Base-by-base conservation (phyloP, 2,329 filamentous ascomycete species). In the Ploettnerulaceae sp. region DNA sequence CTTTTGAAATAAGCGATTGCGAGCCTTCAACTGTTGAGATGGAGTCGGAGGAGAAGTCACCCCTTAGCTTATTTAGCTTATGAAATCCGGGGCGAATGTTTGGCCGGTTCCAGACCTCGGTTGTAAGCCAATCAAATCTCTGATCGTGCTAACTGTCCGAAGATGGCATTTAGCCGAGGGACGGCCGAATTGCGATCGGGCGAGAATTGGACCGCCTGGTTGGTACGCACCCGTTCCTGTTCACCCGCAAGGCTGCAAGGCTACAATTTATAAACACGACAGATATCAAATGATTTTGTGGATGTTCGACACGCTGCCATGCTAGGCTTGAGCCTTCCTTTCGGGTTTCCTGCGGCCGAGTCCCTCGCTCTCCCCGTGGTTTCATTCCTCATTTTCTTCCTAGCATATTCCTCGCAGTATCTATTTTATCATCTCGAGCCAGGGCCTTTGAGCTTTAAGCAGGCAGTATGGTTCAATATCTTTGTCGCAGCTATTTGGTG, bases 371-470 rank as follows among this genome's bases (percentile, higher is more conserved):
- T 89, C n/a, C 84, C 84, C 11, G 75, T 72, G 48, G 84, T 86
- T 34, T 80, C 79, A 53, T 45, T 72, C 6, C 68, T 91, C 11
- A 84, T 90, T 49, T 61, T 69, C 43, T 86, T 89, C 61, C 74
- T 90, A 3, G 77, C 79, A 51, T 88, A 84, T 69, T 76, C 77
- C 38, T 84, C 86, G 4, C 87, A 91, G 67, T 76, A 73, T 62
- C 71, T 91, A 36, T 86, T 91, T 64, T 66, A 75, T 55, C 67
- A 77, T 53, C 72, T 85, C 52, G 70, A 72, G 8, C 79, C 80
- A 0, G 80, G 77, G 2, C 81, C 83, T 1, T 70, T 85, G 18
- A 75, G 74, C 3, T 65, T 62, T 47, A 64, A 66, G 47, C 73
- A 91, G 64, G 70, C 75, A 9, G 65, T 77, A 58, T 64, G 75